These are phyloP conservation scores for Pedinophyceae sp. DNA, from an alignment of 139 green algal genomes.

Conservation along the genomic window DNA sequence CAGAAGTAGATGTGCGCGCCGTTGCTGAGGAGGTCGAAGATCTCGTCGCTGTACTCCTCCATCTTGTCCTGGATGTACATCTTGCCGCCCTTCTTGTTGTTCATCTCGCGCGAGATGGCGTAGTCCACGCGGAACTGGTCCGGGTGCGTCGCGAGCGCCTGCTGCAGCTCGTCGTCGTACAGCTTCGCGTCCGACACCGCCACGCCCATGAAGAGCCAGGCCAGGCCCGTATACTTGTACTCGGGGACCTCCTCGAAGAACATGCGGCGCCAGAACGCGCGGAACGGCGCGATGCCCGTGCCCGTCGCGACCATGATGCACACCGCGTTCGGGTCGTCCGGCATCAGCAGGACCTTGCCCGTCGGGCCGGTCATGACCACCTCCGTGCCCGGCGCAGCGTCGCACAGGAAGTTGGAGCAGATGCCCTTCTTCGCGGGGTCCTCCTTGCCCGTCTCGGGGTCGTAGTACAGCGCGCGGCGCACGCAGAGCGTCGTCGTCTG, in stretches of 20 bases:
- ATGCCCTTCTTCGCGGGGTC: constrained; percentile 95
- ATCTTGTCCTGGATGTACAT: constrained; percentile 95
- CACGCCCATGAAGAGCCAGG: constrained; percentile 99
- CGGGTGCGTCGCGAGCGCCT: constrained; percentile 40
- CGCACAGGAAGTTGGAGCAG: constrained; percentile 98
- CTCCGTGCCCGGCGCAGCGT: constrained; percentile 75
- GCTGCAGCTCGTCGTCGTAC: constrained; percentile 91
- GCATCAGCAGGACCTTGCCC: constrained; percentile 89
- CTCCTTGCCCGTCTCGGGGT: constrained; percentile 52
- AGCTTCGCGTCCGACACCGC: constrained; percentile 91
- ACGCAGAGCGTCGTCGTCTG: constrained; percentile 92
- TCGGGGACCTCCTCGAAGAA: constrained; percentile 87
- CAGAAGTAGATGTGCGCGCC: constrained; percentile 99
- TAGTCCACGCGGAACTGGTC: constrained; percentile 95
- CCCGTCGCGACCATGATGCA: constrained; percentile 97
- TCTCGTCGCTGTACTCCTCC: constrained; percentile 94
- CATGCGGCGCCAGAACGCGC: constrained; percentile 83
- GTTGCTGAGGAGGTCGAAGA: constrained; percentile 91
- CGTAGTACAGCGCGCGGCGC: constrained; percentile 71
- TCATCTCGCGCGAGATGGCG: constrained; percentile 79
- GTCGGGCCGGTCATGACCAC: constrained; percentile 93
- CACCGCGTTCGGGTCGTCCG: constrained; percentile 66
- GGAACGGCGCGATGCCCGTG: constrained; percentile 95
- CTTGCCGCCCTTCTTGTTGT: constrained; percentile 81
- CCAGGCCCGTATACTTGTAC: constrained; percentile 88